Percentiles rank a stretch among this genome's conserved stretches.
Evolutionary conservation across 2,329 filamentous ascomycete genomes (phyloP).

Genomic region (Epichloe gansuensis): DNA sequence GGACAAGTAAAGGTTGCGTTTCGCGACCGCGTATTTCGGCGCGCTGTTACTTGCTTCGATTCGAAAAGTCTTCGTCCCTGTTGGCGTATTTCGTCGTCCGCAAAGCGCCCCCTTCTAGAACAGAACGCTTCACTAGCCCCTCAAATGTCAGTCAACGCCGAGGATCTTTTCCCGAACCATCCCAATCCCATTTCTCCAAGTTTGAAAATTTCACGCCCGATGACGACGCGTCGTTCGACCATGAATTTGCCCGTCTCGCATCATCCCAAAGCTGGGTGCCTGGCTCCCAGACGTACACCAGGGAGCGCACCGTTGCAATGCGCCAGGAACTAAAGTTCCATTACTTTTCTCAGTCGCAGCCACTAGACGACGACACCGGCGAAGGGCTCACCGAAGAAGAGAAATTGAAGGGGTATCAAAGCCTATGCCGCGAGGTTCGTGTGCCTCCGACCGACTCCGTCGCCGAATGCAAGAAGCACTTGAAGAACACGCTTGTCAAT

Average conservation of each 20-base stretch:
- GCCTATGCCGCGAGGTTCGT: constrained; percentile 16
- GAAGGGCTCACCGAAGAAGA: constrained; percentile 9
- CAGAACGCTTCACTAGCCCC: too few species aligned
- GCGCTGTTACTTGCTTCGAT: too few species aligned
- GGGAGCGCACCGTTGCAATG: constrained; percentile 20
- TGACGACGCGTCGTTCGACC: constrained; percentile 17
- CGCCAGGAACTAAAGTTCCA: constrained; percentile 16
- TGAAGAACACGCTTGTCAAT: constrained; percentile 19
- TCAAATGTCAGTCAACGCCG: too few species aligned
- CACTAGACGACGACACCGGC: not conserved
- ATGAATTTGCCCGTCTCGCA: constrained; percentile 20
- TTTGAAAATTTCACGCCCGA: constrained; percentile 18
- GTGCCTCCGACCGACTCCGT: constrained; percentile 10
- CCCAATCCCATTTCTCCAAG: constrained; percentile 20
- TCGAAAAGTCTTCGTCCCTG: too few species aligned
- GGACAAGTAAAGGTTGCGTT: too few species aligned
- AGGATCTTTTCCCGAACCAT: constrained; percentile 2
- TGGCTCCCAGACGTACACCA: constrained; percentile 16
- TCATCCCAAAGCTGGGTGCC: constrained; percentile 19
- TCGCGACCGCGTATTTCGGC: too few species aligned
- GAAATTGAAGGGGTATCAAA: constrained; percentile 15
- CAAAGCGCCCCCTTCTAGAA: too few species aligned
- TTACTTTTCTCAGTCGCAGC: constrained; percentile 17
- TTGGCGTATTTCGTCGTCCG: too few species aligned
- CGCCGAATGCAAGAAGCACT: constrained; percentile 11